These are phyloP conservation scores for Yamadazyma dendronema DNA, from an alignment of 1,139 yeast genomes.

Conservation along the genomic window DNA sequence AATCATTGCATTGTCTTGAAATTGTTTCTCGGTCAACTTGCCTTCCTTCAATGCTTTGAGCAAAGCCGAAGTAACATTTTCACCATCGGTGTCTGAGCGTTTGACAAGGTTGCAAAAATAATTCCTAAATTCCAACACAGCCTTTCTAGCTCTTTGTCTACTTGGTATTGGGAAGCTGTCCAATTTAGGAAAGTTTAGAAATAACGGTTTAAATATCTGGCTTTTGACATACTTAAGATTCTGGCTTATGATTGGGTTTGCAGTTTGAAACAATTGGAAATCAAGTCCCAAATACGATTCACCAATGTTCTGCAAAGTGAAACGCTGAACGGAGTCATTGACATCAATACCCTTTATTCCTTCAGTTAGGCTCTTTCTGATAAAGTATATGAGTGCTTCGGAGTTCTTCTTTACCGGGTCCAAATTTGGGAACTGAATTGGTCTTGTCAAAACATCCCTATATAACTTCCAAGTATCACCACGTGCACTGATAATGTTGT, in stretches of 20 bases:
- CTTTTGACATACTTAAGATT: constrained; percentile 45
- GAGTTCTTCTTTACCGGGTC: constrained; percentile 11
- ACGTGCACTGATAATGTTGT: constrained; percentile 61
- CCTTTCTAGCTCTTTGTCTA: constrained; percentile 41
- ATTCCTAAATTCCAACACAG: constrained; percentile 42
- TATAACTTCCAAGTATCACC: constrained; percentile 54
- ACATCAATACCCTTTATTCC: constrained; percentile 20
- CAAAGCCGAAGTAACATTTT: constrained; percentile 29
- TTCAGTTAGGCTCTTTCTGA: constrained; percentile 8
- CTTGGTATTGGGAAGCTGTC: constrained; percentile 53
- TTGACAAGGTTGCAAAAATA: constrained; percentile 22
- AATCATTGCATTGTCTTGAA: constrained; percentile 57
- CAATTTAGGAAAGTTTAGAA: constrained; percentile 52
- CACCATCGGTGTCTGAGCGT: constrained; percentile 11
- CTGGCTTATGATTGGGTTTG: constrained; percentile 33
- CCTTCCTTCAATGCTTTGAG: constrained; percentile 37
- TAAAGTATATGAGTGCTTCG: constrained; percentile 8
- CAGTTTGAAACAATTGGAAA: constrained; percentile 26
- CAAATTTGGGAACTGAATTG: constrained; percentile 50
- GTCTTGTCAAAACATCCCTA: constrained; percentile 44
- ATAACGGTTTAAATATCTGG: constrained; percentile 57
- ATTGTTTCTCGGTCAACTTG: constrained; percentile 42
- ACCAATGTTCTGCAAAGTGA: constrained; percentile 50
- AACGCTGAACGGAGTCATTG: constrained; percentile 44
- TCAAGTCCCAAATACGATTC: constrained; percentile 52